phyloP scores from a whole-genome alignment of 495 filamentous ascomycete genomes.

The Neurospora africana region DNA sequence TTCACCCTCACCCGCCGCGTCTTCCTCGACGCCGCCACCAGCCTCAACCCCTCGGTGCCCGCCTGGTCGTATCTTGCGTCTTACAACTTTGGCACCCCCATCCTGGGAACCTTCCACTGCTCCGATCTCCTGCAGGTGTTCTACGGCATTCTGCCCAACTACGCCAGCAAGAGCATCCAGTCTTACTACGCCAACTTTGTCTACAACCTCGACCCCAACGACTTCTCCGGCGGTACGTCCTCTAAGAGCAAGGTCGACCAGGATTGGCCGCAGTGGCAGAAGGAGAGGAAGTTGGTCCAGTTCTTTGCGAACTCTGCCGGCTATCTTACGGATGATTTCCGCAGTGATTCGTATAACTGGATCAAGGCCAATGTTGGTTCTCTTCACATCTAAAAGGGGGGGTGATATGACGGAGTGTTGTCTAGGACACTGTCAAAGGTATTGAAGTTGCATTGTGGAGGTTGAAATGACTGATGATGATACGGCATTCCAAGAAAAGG shows the following conservation, averaged over 20 bases:
- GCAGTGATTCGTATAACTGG: conserved; percentile 37
- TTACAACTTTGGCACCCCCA: conserved; percentile 56
- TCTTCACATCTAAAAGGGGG: conserved; percentile 41
- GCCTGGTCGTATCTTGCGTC: conserved; percentile 62
- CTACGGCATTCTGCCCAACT: conserved; percentile 49
- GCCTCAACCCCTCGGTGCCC: conserved; percentile 43
- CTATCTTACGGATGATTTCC: conserved; percentile 50
- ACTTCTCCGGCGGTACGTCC: conserved; percentile 25
- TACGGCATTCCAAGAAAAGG: not conserved
- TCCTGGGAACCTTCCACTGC: conserved; percentile 65
- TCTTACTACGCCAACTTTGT: conserved; percentile 58
- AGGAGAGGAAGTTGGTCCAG: conserved; percentile 44
- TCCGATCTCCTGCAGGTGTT: conserved; percentile 58
- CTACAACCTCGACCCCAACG: conserved; percentile 55
- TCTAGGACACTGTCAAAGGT: not conserved
- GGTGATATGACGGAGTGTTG: not conserved
- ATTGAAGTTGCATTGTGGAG: not conserved
- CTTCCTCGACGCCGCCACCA: conserved; percentile 35
- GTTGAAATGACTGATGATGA: not conserved
- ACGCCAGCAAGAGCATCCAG: conserved; percentile 48
- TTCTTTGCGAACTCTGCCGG: conserved; percentile 36
- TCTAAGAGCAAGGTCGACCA: conserved; percentile 21
- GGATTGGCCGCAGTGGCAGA: conserved; percentile 53
- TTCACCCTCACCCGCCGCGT: conserved; percentile 54
- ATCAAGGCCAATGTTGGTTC: conserved; percentile 33